phyloP scores from a whole-genome alignment of 352 stramenopile species.

The Globisporangium echinulatum region DNA sequence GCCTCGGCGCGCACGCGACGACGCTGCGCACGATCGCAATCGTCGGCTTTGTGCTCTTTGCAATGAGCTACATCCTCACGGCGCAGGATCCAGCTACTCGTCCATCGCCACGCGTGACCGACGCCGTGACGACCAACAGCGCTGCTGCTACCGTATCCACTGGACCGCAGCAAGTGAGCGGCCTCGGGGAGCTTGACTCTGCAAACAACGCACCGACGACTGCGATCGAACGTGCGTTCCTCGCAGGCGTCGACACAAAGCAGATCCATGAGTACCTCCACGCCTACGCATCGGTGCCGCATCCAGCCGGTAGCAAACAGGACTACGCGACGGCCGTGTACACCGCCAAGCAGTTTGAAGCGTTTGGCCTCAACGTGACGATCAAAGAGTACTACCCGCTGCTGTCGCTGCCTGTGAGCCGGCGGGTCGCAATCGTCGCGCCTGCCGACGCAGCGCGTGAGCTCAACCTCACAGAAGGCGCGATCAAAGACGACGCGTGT shows the following conservation, averaged over 20 bases:
- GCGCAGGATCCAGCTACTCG: slow-evolving; percentile 4
- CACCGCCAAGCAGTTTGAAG: slow-evolving; percentile 45
- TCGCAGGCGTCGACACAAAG: slow-evolving; percentile 21
- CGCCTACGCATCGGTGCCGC: slow-evolving; percentile 40
- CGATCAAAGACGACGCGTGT: slow-evolving; percentile 59
- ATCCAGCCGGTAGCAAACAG: slow-evolving; percentile 34
- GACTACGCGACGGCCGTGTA: slow-evolving; percentile 62
- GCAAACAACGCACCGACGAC: not conserved
- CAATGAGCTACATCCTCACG: slow-evolving; percentile 21
- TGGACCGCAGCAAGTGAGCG: not conserved
- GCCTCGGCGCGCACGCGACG: slow-evolving; percentile 2
- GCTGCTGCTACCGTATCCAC: not conserved
- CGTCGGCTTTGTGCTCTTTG: slow-evolving; percentile 26
- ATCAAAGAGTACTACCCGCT: slow-evolving; percentile 65
- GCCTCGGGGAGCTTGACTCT: not conserved
- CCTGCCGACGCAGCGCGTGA: slow-evolving; percentile 21
- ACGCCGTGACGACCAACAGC: not conserved
- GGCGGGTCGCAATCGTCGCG: slow-evolving; percentile 36
- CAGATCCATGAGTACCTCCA: slow-evolving; percentile 37
- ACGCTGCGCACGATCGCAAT: slow-evolving; percentile 20
- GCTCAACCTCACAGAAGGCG: slow-evolving; percentile 53
- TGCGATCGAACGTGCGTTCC: slow-evolving; percentile 10
- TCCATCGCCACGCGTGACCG: not conserved
- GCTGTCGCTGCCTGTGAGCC: slow-evolving; percentile 56
- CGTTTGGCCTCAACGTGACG: slow-evolving; percentile 53